A percentile compares a stretch with the other conserved stretches of the same genome.
Conservation (phyloP, 306 rosid genomes). For the Vigna trinervia region DNA sequence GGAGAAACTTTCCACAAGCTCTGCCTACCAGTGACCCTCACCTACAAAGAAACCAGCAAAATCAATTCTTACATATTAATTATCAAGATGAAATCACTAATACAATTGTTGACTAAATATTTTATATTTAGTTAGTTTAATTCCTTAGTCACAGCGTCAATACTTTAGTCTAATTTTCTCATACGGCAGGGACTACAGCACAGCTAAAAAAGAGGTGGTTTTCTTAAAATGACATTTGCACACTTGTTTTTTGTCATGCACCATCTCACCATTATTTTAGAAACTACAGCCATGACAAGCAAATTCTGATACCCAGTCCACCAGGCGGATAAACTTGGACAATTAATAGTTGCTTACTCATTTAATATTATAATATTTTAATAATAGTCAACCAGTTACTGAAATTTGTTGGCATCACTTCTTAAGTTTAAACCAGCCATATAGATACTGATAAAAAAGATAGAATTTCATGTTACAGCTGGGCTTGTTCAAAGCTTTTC, state of each 20-base stretch:
- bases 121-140: neutral
- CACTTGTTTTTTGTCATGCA: constrained; percentile 7
- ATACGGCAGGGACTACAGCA: constrained; percentile 18
- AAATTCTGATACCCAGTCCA: constrained; percentile 18
- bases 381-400: neutral
- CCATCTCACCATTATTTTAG: neutral
- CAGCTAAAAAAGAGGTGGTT: constrained; percentile 9
- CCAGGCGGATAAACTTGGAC: neutral
- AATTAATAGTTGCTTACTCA: neutral
- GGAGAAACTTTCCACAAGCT: constrained; percentile 97
- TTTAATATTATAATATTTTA: neutral
- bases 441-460: constrained; percentile 9
- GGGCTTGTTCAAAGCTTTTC: neutral
- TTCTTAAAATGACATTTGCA: constrained; percentile 5
- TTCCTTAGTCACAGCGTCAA: constrained; percentile 16
- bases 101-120: constrained; percentile 27
- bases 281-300: constrained; percentile 18
- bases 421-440: constrained; percentile 1
- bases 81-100: constrained; percentile 3
- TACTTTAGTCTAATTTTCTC: constrained; percentile 23
- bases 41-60: constrained; percentile 61
- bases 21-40: constrained; percentile 83
- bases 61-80: constrained; percentile 14
- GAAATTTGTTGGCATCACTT: neutral
- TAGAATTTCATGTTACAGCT: constrained; percentile 28